A percentile compares a stretch with the other conserved stretches of the same genome.
Evolutionary conservation across 1,284 basidiomycete genomes (phyloP).

Genomic region (Melampsora abietis-canadensis): DNA sequence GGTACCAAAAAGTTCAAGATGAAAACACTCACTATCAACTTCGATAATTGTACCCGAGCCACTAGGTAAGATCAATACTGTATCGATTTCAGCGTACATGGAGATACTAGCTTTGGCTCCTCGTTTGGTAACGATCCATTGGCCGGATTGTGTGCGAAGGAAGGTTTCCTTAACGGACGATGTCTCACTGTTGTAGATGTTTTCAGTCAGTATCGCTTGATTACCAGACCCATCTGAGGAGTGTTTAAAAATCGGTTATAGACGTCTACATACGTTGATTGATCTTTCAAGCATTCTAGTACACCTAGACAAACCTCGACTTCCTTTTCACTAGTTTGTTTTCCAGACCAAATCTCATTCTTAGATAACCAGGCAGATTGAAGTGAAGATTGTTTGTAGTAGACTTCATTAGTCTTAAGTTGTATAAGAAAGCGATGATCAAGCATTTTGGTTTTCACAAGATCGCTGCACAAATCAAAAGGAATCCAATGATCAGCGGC

Average conservation of each 20-base stretch:
- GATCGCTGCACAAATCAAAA: background rate
- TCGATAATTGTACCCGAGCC: slow-evolving; percentile 34
- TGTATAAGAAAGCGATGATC: slow-evolving; percentile 26
- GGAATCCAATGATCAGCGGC: background rate
- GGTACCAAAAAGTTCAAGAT: background rate
- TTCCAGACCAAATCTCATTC: slow-evolving; percentile 40
- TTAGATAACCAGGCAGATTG: slow-evolving; percentile 28
- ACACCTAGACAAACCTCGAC: slow-evolving; percentile 18
- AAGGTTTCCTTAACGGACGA: slow-evolving; percentile 19
- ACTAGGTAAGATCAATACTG: slow-evolving; percentile 21
- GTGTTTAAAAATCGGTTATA: too few species aligned
- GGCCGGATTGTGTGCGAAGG: slow-evolving; percentile 28
- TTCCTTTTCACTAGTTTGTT: slow-evolving; percentile 2
- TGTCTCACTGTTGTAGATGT: background rate
- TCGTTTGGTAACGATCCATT: slow-evolving; percentile 36
- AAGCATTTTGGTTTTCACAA: background rate
- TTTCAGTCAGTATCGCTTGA: too few species aligned
- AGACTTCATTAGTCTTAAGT: background rate
- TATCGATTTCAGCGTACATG: slow-evolving; percentile 9
- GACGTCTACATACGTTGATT: background rate
- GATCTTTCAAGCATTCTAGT: slow-evolving; percentile 6
- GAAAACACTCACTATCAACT: slow-evolving; percentile 27
- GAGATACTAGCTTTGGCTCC: background rate
- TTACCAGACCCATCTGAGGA: too few species aligned
- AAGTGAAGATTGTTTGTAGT: slow-evolving; percentile 16